phyloP scores from a whole-genome alignment of 108 stramenopile genomes.

The Fistulifera pelliculosa region DNA sequence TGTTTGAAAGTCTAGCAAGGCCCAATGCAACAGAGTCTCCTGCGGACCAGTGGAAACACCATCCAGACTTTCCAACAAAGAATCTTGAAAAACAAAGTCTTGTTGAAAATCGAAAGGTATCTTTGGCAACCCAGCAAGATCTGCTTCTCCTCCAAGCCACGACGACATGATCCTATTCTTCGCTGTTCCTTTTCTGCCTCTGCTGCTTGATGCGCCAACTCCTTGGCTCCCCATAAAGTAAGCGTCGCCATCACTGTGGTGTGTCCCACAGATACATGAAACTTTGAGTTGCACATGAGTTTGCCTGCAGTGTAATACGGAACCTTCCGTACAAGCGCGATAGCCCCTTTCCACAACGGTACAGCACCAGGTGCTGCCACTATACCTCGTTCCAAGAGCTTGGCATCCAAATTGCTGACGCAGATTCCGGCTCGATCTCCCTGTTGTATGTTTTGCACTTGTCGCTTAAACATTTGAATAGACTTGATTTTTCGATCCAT shows the following conservation, averaged over 20 bases:
- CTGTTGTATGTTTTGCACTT: conserved; percentile 59
- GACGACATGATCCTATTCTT: conserved; percentile 31
- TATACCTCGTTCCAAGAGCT: conserved; percentile 86
- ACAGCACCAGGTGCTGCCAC: conserved; percentile 84
- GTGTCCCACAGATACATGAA: conserved; percentile 95
- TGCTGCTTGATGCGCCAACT: conserved; percentile 18
- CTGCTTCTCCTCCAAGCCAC: conserved; percentile 67
- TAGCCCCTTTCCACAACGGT: conserved; percentile 56
- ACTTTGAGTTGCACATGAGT: conserved; percentile 54
- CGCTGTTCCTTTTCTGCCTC: not conserved
- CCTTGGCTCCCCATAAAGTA: conserved; percentile 92
- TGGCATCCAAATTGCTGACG: conserved; percentile 87
- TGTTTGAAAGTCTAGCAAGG: conserved; percentile 80
- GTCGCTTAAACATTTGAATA: conserved; percentile 94
- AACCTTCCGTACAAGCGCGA: conserved; percentile 88
- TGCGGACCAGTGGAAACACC: not conserved
- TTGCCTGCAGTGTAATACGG: conserved; percentile 55
- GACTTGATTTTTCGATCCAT: conserved; percentile 88
- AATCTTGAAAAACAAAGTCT: conserved; percentile 72
- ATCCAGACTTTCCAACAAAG: conserved; percentile 51
- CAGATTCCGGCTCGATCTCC: conserved; percentile 98
- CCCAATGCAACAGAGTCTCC: conserved; percentile 79
- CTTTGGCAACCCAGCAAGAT: conserved; percentile 67
- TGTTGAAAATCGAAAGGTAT: conserved; percentile 67
- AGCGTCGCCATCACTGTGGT: conserved; percentile 94